Conservation (phyloP, 345 rosid species). For the Arabidopsis arenosa region DNA sequence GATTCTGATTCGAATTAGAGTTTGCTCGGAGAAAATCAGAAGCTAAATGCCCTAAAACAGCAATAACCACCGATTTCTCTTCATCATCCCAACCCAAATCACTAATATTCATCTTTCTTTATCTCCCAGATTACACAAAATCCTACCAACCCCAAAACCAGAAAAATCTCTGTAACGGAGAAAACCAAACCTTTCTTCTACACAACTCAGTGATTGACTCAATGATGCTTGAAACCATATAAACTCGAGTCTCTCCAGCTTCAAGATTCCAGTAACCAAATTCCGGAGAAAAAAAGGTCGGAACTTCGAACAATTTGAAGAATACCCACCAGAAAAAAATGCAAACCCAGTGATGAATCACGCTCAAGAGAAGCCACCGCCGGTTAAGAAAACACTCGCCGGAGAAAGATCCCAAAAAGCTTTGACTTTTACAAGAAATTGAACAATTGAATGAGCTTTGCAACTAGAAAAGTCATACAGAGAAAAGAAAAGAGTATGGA, state of each 20-base stretch:
- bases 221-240: constrained; percentile 35
- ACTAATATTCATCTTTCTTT: constrained; percentile 61
- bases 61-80: constrained; percentile 65
- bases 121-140: constrained; percentile 43
- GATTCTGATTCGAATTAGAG: constrained; percentile 68
- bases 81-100: constrained; percentile 76
- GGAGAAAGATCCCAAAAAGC: constrained; percentile 19
- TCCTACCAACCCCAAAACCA: constrained; percentile 2
- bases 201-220: constrained; percentile 22
- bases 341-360: neutral
- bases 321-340: constrained; percentile 15
- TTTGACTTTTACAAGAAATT: neutral
- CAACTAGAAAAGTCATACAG: constrained; percentile 6
- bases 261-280: neutral
- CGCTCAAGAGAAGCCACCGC: neutral
- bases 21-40: constrained; percentile 73
- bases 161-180: constrained; percentile 1
- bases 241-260: constrained; percentile 32
- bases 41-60: constrained; percentile 83
- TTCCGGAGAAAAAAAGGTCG: neutral
- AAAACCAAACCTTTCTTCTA: constrained; percentile 26
- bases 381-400: constrained; percentile 12
- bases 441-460: neutral
- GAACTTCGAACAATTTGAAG: neutral
- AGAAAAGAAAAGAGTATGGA: constrained; percentile 28